Base-by-base conservation (phyloP, 371 early-diverging fungal genomes). In the Rhizopus stolonifer region DNA sequence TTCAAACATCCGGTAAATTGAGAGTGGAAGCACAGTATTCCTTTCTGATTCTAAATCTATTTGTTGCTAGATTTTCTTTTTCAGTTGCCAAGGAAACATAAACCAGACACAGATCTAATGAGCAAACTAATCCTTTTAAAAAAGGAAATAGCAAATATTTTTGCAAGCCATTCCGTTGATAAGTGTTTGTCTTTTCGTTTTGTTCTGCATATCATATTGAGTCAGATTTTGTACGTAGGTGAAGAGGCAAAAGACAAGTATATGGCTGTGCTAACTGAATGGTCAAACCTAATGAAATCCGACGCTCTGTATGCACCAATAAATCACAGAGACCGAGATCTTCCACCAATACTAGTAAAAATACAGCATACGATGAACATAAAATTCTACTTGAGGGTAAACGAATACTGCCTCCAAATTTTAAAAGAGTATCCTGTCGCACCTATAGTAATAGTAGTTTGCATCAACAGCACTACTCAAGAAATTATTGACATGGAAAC, bases 371-470 rank as follows among this genome's bases (percentile, higher is more conserved):
- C 48, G 3, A 15, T 34, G 22, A 34, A 48, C 34, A 11, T 48
- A 9, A 33, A 48, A 14, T 48, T 48, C 34, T 34, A 22, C 22
- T 34, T 46, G 6, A n/a, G 43, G 14, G 23, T 19, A 11, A 43
- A 22, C 21, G 43, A 43, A 43, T 43, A 22, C 7, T 43, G 5
- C 29, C 29, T 26, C 22, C 50, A 50, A 50, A 25, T 39, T 39
- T 25, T 50, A 50, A 50, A 50, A 50, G 38, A 50, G 21, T 50
- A 50, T 17, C 50, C 39, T 50, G 38, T 50, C 39, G 26, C 40
- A 24, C 26, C 40, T 17, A 39, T 50, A 15, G 39, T 50, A 39
- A 26, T 50, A 40, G 42, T 51, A 40, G 31, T 51, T 51, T 51
- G 42, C 31, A 51, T 51, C 29, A 51, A 51, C 51, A 51, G 51